A percentile compares a stretch with the other conserved stretches of the same genome.
These are phyloP conservation scores for Nemania sp. DNA, from an alignment of 2,329 filamentous ascomycete genomes.

Conservation along the genomic window DNA sequence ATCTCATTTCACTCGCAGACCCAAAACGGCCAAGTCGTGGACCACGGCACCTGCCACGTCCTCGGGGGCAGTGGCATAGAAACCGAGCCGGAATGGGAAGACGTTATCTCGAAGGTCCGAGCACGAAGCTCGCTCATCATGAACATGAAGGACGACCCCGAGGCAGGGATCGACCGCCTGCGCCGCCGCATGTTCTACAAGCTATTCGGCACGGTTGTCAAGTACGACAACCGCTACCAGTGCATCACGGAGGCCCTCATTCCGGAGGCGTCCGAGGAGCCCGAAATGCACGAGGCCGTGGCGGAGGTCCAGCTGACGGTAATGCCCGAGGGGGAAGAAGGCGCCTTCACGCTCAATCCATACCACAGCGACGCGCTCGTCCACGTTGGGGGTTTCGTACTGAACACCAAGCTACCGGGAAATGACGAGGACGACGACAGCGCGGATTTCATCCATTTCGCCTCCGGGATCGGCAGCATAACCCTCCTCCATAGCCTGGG, in stretches of 20 bases:
- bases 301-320: conserved; percentile 27
- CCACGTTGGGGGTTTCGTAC: conserved; percentile 29
- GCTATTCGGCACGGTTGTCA: conserved; percentile 31
- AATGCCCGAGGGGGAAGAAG: conserved; percentile 16
- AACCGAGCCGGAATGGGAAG: not conserved
- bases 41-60: conserved; percentile 22
- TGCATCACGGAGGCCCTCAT: conserved; percentile 28
- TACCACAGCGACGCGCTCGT: conserved; percentile 33
- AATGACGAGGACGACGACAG: conserved; percentile 5
- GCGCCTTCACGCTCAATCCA: conserved; percentile 24
- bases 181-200: conserved; percentile 30
- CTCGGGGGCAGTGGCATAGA: not conserved
- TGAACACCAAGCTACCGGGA: conserved; percentile 25
- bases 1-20: conserved; percentile 15
- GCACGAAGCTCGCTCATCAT: conserved; percentile 1
- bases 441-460: conserved; percentile 21
- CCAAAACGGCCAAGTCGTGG: conserved; percentile 5
- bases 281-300: conserved; percentile 22
- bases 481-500: conserved; percentile 22
- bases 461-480: conserved; percentile 30
- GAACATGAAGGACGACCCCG: not conserved
- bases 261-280: not conserved
- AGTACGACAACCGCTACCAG: conserved; percentile 30
- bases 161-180: conserved; percentile 9
- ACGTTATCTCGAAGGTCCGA: not conserved